Conservation (phyloP, 2,329 filamentous ascomycete genomes). For the Teratosphaeria zuluensis region DNA sequence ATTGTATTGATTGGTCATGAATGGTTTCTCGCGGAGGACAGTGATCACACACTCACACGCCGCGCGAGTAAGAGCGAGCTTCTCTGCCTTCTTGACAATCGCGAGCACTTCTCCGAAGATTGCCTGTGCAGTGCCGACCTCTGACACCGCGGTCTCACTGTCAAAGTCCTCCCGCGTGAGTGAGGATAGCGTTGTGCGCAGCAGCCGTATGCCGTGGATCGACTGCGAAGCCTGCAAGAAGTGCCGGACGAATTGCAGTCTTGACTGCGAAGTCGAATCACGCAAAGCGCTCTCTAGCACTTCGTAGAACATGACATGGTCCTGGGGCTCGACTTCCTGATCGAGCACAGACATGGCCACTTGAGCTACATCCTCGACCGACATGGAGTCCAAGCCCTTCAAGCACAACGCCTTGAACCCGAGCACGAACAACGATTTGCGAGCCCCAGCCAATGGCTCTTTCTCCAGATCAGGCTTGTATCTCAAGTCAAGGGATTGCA, state of each 20-base stretch:
- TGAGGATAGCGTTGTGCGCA: neutral
- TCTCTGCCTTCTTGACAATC: neutral
- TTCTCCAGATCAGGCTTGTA: neutral
- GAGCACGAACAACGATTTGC: neutral
- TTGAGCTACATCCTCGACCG: neutral
- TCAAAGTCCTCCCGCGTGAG: neutral
- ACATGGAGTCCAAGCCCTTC: neutral
- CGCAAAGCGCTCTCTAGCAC: neutral
- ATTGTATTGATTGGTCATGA: constrained; percentile 34
- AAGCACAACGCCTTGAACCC: neutral
- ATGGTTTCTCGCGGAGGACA: constrained; percentile 20
- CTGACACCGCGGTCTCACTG: neutral
- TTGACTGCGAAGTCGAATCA: neutral
- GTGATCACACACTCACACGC: constrained; percentile 11
- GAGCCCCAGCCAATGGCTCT: neutral
- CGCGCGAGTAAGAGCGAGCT: neutral
- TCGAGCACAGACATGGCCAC: neutral
- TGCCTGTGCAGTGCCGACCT: neutral
- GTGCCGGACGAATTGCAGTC: neutral
- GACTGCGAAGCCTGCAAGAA: neutral
- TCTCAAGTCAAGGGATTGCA: neutral
- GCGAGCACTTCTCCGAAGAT: neutral
- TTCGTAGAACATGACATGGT: neutral
- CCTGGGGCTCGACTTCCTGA: neutral
- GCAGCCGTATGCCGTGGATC: neutral